These are phyloP conservation scores for Erysimum cheiranthoides DNA, from an alignment of 345 rosid genomes.

Conservation along the genomic window DNA sequence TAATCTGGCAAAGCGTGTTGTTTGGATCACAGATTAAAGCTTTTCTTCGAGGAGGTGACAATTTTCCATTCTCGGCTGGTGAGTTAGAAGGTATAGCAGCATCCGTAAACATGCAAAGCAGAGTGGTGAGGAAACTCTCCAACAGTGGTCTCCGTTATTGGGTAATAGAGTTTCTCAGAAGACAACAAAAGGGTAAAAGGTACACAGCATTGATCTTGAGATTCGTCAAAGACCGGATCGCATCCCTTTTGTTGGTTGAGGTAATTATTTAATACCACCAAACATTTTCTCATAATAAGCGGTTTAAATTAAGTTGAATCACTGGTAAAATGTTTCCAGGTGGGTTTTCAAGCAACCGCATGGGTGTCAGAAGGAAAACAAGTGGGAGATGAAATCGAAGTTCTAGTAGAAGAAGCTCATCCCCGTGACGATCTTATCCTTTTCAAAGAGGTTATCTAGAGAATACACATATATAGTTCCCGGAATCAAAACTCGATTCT, in stretches of 20 bases:
- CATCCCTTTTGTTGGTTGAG: slow-evolving; percentile 78
- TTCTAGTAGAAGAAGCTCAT: slow-evolving; percentile 82
- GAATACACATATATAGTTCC: slow-evolving; percentile 19
- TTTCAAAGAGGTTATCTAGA: slow-evolving; percentile 65
- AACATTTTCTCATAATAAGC: not conserved
- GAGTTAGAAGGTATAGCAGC: slow-evolving; percentile 91
- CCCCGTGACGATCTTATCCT: slow-evolving; percentile 77
- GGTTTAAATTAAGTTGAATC: not conserved
- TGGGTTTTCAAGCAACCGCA: slow-evolving; percentile 79
- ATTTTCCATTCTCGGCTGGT: slow-evolving; percentile 86
- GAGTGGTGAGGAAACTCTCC: slow-evolving; percentile 64
- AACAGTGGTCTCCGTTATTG: slow-evolving; percentile 81
- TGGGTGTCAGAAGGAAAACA: slow-evolving; percentile 78
- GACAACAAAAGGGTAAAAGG: slow-evolving; percentile 76
- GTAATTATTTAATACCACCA: slow-evolving; percentile 46
- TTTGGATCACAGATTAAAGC: slow-evolving; percentile 69
- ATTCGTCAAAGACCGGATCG: slow-evolving; percentile 84
- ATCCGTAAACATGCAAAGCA: slow-evolving; percentile 64
- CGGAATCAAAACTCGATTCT: slow-evolving; percentile 22
- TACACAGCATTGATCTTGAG: slow-evolving; percentile 74
- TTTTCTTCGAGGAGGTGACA: slow-evolving; percentile 78
- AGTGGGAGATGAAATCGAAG: slow-evolving; percentile 84
- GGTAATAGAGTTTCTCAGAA: slow-evolving; percentile 78
- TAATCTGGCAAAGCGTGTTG: slow-evolving; percentile 2
- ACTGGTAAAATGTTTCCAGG: slow-evolving; percentile 53